These are phyloP conservation scores for Rhizophagus sp. DNA, from an alignment of 192 early-diverging fungal genomes.

Conservation along the genomic window DNA sequence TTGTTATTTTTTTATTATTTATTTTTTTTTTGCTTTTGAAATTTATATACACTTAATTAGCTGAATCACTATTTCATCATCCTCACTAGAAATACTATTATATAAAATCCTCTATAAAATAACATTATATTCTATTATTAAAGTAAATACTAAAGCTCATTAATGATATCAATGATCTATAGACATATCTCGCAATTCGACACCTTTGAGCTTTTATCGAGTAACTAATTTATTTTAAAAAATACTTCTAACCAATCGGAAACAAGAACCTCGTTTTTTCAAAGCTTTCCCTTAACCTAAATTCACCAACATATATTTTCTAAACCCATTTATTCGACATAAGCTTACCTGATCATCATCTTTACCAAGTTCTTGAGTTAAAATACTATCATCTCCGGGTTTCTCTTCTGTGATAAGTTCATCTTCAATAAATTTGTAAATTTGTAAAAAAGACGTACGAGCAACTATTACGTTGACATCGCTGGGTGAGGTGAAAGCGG, in stretches of 20 bases:
- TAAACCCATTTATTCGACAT: background rate
- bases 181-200: background rate
- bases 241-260: background rate
- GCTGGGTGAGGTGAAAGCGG: slow-evolving; percentile 60
- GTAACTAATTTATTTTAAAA: no score
- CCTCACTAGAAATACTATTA: background rate
- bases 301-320: background rate
- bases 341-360: slow-evolving; percentile 42
- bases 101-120: background rate
- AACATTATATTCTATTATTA: background rate
- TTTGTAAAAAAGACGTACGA: slow-evolving; percentile 62
- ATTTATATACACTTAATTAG: background rate
- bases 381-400: slow-evolving; percentile 27
- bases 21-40: background rate
- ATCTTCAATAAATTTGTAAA: slow-evolving; percentile 67
- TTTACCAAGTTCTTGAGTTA: slow-evolving; percentile 22
- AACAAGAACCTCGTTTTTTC: background rate
- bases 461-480: slow-evolving; percentile 68
- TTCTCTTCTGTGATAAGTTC: slow-evolving; percentile 34
- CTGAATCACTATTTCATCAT: background rate
- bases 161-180: no score
- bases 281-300: background rate
- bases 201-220: background rate
- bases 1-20: background rate
- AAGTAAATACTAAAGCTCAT: background rate